A percentile compares a stretch with the other conserved stretches of the same genome.
Evolutionary conservation across 306 rosid species (phyloP).

Genomic region (Coriaria nepalensis): DNA sequence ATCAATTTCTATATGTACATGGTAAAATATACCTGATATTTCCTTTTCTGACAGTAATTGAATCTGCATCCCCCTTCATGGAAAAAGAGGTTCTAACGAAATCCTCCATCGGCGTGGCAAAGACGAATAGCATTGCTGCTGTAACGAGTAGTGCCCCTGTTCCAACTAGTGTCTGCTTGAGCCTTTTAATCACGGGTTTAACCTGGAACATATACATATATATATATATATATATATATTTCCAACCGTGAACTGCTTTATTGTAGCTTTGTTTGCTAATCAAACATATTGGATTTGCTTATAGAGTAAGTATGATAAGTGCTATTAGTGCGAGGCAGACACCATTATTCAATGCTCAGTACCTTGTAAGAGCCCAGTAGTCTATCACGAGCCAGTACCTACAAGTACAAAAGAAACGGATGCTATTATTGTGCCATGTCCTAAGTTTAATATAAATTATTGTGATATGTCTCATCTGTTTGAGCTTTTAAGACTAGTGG

Average conservation of each 20-base stretch:
- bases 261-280: too few relatives aligned
- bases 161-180: slow-evolving; percentile 89
- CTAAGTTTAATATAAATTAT: too few relatives aligned
- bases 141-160: slow-evolving; percentile 85
- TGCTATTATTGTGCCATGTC: too few relatives aligned
- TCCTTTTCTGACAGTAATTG: slow-evolving; percentile 42
- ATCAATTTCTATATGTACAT: slow-evolving; percentile 12
- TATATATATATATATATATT: too few relatives aligned
- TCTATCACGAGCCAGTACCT: slow-evolving; percentile 94
- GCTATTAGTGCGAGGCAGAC: neutral
- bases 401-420: slow-evolving; percentile 7
- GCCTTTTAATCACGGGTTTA: slow-evolving; percentile 78
- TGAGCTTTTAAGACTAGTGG: too few relatives aligned
- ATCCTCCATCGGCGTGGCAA: slow-evolving; percentile 77
- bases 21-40: slow-evolving; percentile 38
- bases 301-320: too few relatives aligned
- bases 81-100: slow-evolving; percentile 37
- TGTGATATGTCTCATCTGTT: too few relatives aligned
- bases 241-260: neutral
- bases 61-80: slow-evolving; percentile 28
- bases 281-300: too few relatives aligned
- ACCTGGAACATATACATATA: slow-evolving; percentile 64
- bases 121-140: slow-evolving; percentile 60
- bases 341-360: slow-evolving; percentile 7
- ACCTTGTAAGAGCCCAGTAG: slow-evolving; percentile 95